phyloP scores from a whole-genome alignment of 1,139 yeast species.

The Yamadazyma dushanensis region DNA sequence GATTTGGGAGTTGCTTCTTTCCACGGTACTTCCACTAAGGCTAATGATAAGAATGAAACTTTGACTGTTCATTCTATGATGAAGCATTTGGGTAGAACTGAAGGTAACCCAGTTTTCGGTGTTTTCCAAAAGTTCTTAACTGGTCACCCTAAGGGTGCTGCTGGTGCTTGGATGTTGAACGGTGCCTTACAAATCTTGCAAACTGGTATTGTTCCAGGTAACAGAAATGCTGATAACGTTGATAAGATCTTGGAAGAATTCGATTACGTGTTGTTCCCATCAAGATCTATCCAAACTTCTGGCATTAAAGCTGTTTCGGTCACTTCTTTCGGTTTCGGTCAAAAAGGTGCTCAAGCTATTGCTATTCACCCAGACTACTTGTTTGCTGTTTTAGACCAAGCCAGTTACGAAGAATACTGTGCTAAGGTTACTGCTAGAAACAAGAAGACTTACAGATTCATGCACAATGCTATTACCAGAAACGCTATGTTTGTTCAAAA shows the following conservation, averaged over 20 bases:
- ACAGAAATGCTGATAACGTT: conserved; percentile 96
- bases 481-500: conserved; percentile 91
- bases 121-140: conserved; percentile 98
- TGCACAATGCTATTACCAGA: conserved; percentile 92
- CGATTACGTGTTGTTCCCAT: conserved; percentile 91
- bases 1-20: conserved; percentile 97
- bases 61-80: conserved; percentile 89
- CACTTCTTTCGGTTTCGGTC: conserved; percentile 98
- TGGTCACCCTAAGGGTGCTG: conserved; percentile 99
- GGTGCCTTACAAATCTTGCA: conserved; percentile 94
- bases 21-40: conserved; percentile 99
- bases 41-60: conserved; percentile 97
- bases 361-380: conserved; percentile 92
- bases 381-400: conserved; percentile 74
- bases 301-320: conserved; percentile 97
- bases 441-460: conserved; percentile 89
- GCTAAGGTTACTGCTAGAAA: conserved; percentile 76
- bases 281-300: conserved; percentile 89
- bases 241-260: conserved; percentile 79
- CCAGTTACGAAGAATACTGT: conserved; percentile 68
- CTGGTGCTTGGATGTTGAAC: conserved; percentile 99
- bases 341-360: conserved; percentile 97
- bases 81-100: conserved; percentile 91
- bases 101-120: conserved; percentile 97
- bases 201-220: conserved; percentile 96